Percentiles rank a stretch among this genome's conserved stretches.
Evolutionary conservation across 441 rosid genomes (phyloP).

Genomic region (Populus hybrid): DNA sequence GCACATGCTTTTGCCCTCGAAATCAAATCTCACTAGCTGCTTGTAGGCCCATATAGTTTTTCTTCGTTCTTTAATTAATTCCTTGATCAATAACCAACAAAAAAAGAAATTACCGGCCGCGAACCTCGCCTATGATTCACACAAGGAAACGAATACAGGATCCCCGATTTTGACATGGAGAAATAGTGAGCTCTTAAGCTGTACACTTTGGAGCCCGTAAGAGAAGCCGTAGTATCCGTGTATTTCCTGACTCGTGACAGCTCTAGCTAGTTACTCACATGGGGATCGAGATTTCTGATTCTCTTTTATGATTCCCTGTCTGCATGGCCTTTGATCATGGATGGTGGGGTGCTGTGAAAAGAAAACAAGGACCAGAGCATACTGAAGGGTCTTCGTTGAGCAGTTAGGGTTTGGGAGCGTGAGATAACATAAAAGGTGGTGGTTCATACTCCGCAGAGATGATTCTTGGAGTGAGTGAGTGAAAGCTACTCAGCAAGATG

Average conservation of each 20-base stretch:
- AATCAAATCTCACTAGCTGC: slow-evolving; percentile 25
- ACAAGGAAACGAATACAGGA: neutral
- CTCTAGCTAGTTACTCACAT: slow-evolving; percentile 9
- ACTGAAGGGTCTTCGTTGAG: no score
- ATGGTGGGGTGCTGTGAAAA: neutral
- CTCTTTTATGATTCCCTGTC: slow-evolving; percentile 19
- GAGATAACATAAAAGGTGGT: neutral
- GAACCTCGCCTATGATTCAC: slow-evolving; percentile 33
- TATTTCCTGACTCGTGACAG: neutral
- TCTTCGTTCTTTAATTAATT: neutral
- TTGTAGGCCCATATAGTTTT: slow-evolving; percentile 22
- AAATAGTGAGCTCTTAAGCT: neutral
- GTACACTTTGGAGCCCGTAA: slow-evolving; percentile 21
- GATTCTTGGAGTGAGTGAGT: neutral
- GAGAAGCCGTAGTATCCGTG: slow-evolving; percentile 17
- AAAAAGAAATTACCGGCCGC: slow-evolving; percentile 21
- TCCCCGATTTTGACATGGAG: slow-evolving; percentile 20
- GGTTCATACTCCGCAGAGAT: neutral
- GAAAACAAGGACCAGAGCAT: no score
- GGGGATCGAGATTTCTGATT: slow-evolving; percentile 11
- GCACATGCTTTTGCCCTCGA: slow-evolving; percentile 37
- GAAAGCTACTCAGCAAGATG: slow-evolving; percentile 26
- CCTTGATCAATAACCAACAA: neutral
- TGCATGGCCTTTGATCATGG: slow-evolving; percentile 5
- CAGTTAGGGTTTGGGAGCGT: no score